Evolutionary conservation across 805 yeast genomes (phyloP).

Genomic region (Candida michaelii): DNA sequence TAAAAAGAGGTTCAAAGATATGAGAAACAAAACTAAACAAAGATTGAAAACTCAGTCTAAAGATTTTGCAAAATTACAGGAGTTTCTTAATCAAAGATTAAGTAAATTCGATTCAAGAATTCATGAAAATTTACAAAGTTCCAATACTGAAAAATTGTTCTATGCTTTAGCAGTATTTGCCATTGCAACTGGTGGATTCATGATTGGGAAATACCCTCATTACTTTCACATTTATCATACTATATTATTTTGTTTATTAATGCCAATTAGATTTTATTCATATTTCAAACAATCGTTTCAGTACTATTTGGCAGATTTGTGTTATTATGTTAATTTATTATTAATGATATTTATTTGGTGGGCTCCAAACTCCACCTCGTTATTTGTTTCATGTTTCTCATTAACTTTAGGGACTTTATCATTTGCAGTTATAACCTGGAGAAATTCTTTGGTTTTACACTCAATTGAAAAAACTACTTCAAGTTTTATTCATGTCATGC

Average conservation of each 20-base stretch:
- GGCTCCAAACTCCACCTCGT: conserved; percentile 67
- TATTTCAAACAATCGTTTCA: conserved; percentile 79
- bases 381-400: conserved; percentile 83
- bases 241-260: conserved; percentile 52
- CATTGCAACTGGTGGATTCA: conserved; percentile 68
- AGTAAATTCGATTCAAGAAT: conserved; percentile 37
- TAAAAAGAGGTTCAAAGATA: conserved; percentile 32
- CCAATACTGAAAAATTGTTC: conserved; percentile 66
- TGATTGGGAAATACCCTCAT: conserved; percentile 76
- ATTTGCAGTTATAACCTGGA: conserved; percentile 94
- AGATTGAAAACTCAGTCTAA: conserved; percentile 24
- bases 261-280: conserved; percentile 84
- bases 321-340: conserved; percentile 83
- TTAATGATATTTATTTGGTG: conserved; percentile 76
- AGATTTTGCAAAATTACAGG: conserved; percentile 34
- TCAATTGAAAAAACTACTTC: conserved; percentile 90
- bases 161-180: conserved; percentile 71
- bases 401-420: conserved; percentile 86
- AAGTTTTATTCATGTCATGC: conserved; percentile 86
- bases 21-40: conserved; percentile 36
- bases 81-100: conserved; percentile 29
- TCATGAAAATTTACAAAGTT: conserved; percentile 32
- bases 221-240: conserved; percentile 79
- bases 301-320: conserved; percentile 86
- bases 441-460: conserved; percentile 89